phyloP scores from a whole-genome alignment of 2,329 filamentous ascomycete species.

The Aspergillus viridinutans region DNA sequence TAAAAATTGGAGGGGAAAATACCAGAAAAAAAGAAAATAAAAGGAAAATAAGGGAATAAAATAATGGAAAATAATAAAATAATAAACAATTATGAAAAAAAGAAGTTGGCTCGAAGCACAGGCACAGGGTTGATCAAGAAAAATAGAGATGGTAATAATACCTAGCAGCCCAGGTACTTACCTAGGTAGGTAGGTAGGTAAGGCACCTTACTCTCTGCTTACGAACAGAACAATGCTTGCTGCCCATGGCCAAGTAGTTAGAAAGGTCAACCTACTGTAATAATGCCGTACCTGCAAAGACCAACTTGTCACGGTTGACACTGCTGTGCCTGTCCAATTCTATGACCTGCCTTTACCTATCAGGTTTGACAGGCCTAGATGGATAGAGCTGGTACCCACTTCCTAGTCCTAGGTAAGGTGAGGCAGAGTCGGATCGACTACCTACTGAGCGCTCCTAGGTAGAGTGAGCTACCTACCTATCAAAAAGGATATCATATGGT shows the following conservation, averaged over 20 bases:
- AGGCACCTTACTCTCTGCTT: too few relatives aligned
- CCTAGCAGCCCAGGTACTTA: neutral
- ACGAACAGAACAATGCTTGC: too few relatives aligned
- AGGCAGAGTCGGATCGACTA: neutral
- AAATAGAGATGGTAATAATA: constrained; percentile 6
- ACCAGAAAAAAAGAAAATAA: constrained; percentile 4
- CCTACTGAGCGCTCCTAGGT: neutral
- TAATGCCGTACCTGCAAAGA: too few relatives aligned
- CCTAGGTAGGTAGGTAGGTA: too few relatives aligned
- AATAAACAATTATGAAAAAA: neutral
- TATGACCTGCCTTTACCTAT: neutral
- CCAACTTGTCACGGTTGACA: neutral
- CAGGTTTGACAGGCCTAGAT: neutral
- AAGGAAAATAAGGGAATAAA: constrained; percentile 5
- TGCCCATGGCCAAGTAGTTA: neutral
- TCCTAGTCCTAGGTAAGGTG: neutral
- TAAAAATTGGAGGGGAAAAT: constrained; percentile 16
- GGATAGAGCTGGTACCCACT: neutral
- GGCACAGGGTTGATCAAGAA: constrained; percentile 20
- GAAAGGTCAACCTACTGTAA: neutral
- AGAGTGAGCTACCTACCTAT: neutral
- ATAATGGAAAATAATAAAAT: neutral
- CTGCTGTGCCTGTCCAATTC: neutral
- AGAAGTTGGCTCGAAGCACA: constrained; percentile 13
- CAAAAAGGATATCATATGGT: neutral